Evolutionary conservation across 208 protist species (phyloP).

Genomic region (Trypanosoma rangeli): DNA sequence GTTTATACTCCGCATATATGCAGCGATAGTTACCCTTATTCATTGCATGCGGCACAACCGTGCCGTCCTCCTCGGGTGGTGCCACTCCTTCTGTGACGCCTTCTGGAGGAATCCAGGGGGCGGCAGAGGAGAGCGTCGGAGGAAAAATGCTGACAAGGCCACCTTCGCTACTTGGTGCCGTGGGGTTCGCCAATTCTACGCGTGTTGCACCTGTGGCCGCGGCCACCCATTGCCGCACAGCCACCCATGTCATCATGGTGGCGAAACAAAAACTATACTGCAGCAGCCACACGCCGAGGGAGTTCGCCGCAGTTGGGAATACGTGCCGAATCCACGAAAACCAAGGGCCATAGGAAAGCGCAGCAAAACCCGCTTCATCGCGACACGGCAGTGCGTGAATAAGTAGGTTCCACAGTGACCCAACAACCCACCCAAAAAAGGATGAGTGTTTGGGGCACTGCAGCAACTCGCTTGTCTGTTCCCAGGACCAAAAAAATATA

Average conservation of each 20-base stretch:
- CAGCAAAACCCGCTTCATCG: conserved; percentile 28
- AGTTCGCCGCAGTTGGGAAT: conserved; percentile 43
- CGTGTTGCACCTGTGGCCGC: conserved; percentile 52
- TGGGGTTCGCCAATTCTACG: conserved; percentile 74
- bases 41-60: too few species aligned
- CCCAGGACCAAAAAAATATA: conserved; percentile 46
- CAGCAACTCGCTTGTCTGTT: conserved; percentile 35
- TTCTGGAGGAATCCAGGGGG: conserved; percentile 37
- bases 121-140: conserved; percentile 28
- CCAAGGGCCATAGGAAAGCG: conserved; percentile 3
- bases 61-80: background rate
- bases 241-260: conserved; percentile 25
- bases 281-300: conserved; percentile 57
- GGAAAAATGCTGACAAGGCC: conserved; percentile 70
- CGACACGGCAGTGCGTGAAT: conserved; percentile 62
- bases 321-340: conserved; percentile 33
- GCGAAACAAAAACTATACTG: conserved; percentile 44
- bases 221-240: conserved; percentile 45
- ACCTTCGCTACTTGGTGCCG: conserved; percentile 57
- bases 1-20: conserved; percentile 48
- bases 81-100: conserved; percentile 16
- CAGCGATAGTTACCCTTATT: conserved; percentile 10
- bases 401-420: conserved; percentile 29
- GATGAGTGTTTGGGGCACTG: conserved; percentile 14
- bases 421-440: conserved; percentile 13